phyloP scores from a whole-genome alignment of 2,329 filamentous ascomycete genomes.

The Aaosphaeria pasadenensis region DNA sequence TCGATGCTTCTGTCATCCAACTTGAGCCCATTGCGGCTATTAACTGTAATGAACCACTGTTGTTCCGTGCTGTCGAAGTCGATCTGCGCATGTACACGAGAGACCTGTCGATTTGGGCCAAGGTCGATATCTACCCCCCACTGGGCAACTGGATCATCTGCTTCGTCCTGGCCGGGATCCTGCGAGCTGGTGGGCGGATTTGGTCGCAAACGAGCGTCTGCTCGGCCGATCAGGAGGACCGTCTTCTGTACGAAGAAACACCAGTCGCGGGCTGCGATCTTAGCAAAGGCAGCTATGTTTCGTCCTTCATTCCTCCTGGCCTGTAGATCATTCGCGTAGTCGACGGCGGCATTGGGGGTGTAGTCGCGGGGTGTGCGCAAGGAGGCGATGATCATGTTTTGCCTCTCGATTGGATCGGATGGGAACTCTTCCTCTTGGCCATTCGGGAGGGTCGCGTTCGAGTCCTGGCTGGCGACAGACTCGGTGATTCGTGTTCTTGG shows the following conservation, averaged over 20 bases:
- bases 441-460: constrained; percentile 34
- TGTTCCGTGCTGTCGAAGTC: constrained; percentile 44
- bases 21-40: constrained; percentile 87
- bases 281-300: constrained; percentile 66
- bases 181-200: constrained; percentile 27
- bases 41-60: constrained; percentile 80
- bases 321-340: constrained; percentile 54
- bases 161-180: constrained; percentile 17
- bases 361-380: constrained; percentile 43
- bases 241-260: constrained; percentile 78
- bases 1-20: constrained; percentile 73
- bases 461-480: constrained; percentile 42
- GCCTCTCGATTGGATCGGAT: constrained; percentile 31
- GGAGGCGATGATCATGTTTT: constrained; percentile 37
- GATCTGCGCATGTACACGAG: constrained; percentile 50
- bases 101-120: constrained; percentile 50
- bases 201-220: constrained; percentile 28
- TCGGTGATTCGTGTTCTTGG: constrained; percentile 33
- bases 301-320: constrained; percentile 40
- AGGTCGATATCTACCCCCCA: constrained; percentile 79
- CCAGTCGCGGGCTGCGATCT: constrained; percentile 79
- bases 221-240: constrained; percentile 71
- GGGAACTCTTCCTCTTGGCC: constrained; percentile 27
- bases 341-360: constrained; percentile 55
- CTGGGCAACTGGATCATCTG: constrained; percentile 27